Evolutionary conservation across 192 early-diverging fungal species (phyloP).

Genomic region (Gonapodya sp.): DNA sequence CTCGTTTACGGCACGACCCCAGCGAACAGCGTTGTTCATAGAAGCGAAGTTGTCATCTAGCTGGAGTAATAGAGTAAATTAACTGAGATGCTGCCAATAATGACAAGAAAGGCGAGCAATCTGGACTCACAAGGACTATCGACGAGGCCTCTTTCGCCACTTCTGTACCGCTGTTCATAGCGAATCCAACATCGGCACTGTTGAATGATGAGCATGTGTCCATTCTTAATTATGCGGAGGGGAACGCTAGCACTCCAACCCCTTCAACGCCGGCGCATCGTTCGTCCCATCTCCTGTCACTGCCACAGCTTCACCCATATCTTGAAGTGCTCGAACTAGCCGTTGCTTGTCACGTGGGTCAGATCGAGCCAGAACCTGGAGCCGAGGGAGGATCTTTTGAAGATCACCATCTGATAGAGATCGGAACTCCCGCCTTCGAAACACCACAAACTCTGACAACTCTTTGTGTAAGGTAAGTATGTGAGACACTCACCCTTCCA

Average conservation of each 20-base stretch:
- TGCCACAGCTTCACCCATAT: constrained; percentile 88
- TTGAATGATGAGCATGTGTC: constrained; percentile 60
- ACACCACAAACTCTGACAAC: no score
- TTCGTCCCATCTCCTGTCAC: constrained; percentile 99
- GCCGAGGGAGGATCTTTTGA: constrained; percentile 77
- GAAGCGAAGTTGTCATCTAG: constrained; percentile 96
- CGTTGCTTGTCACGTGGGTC: constrained; percentile 94
- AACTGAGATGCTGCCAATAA: neutral
- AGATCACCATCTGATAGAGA: constrained; percentile 62
- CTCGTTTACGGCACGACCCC: constrained; percentile 94
- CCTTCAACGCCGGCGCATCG: constrained; percentile 48
- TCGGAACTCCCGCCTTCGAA: constrained; percentile 84
- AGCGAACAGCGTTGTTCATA: constrained; percentile 91
- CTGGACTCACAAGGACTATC: constrained; percentile 78
- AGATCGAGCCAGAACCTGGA: constrained; percentile 90
- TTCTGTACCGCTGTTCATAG: constrained; percentile 84
- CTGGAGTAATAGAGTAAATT: no score
- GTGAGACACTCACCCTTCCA: no score
- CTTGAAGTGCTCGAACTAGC: constrained; percentile 76
- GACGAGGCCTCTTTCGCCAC: constrained; percentile 99
- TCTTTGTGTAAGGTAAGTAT: no score
- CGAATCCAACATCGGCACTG: constrained; percentile 92
- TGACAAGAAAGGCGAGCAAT: neutral
- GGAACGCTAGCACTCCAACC: neutral
- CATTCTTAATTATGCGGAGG: neutral